Percentiles rank a stretch among this genome's conserved stretches.
Conservation (phyloP, 495 filamentous ascomycete genomes). For the Penicillium waksmanii region DNA sequence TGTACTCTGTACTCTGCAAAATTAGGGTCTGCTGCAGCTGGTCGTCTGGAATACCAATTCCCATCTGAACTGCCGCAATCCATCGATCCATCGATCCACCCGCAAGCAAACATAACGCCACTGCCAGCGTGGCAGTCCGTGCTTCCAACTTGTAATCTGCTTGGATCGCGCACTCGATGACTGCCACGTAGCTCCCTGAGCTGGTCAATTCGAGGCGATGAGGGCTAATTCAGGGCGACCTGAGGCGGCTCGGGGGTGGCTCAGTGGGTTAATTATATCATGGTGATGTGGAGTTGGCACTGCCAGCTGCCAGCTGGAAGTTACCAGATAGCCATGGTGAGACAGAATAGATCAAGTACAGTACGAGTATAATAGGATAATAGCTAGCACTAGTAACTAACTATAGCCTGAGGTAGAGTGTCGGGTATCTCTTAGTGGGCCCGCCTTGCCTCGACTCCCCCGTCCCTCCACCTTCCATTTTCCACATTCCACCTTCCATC, state of each 20-base stretch:
- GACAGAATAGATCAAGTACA: no score
- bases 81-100: neutral
- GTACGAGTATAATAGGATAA: no score
- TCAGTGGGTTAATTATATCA: neutral
- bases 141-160: conserved; percentile 17
- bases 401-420: no score
- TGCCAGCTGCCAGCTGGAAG: no score
- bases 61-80: conserved; percentile 2
- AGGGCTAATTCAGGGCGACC: neutral
- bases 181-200: conserved; percentile 1
- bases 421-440: neutral
- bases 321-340: no score
- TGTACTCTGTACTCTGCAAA: neutral
- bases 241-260: conserved; percentile 2
- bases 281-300: neutral
- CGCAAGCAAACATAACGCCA: conserved; percentile 17
- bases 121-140: conserved; percentile 34
- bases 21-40: neutral
- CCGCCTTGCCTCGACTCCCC: neutral
- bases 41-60: neutral
- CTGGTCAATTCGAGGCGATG: neutral
- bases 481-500: no score
- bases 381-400: no score
- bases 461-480: neutral
- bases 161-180: neutral